These are phyloP conservation scores for Lobosporangium transversale DNA, from an alignment of 192 early-diverging fungal genomes.

Conservation along the genomic window DNA sequence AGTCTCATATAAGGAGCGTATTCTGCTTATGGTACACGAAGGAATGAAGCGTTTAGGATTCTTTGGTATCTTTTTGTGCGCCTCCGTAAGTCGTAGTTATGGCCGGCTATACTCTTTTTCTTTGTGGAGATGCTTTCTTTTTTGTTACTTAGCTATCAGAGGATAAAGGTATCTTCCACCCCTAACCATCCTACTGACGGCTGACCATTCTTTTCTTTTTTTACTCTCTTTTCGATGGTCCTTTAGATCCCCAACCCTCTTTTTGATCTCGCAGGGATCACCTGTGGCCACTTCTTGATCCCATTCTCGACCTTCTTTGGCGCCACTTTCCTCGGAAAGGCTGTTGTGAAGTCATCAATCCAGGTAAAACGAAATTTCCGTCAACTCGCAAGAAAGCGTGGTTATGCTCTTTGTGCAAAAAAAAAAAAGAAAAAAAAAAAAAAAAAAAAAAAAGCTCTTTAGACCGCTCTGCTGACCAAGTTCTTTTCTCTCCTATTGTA, in stretches of 20 bases:
- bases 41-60: conserved; percentile 85
- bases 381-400: too few relatives aligned
- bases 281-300: conserved; percentile 91
- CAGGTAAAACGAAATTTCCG: conserved; percentile 76
- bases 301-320: conserved; percentile 96
- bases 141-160: too few relatives aligned
- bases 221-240: background rate
- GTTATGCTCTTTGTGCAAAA: too few relatives aligned
- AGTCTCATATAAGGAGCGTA: conserved; percentile 73
- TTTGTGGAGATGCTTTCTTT: too few relatives aligned
- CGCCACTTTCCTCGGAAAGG: conserved; percentile 94
- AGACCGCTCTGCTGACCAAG: too few relatives aligned
- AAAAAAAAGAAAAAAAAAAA: too few relatives aligned
- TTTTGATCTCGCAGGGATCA: conserved; percentile 96
- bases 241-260: conserved; percentile 92
- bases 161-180: too few relatives aligned
- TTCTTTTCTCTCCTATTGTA: too few relatives aligned
- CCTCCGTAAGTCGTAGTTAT: conserved; percentile 75
- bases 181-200: too few relatives aligned
- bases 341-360: conserved; percentile 85
- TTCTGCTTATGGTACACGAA: conserved; percentile 72
- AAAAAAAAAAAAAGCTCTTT: too few relatives aligned
- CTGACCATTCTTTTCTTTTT: background rate
- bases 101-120: too few relatives aligned
- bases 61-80: conserved; percentile 89